These are phyloP conservation scores for Saccharomycopsis capsularis DNA, from an alignment of 805 yeast genomes.

Conservation along the genomic window DNA sequence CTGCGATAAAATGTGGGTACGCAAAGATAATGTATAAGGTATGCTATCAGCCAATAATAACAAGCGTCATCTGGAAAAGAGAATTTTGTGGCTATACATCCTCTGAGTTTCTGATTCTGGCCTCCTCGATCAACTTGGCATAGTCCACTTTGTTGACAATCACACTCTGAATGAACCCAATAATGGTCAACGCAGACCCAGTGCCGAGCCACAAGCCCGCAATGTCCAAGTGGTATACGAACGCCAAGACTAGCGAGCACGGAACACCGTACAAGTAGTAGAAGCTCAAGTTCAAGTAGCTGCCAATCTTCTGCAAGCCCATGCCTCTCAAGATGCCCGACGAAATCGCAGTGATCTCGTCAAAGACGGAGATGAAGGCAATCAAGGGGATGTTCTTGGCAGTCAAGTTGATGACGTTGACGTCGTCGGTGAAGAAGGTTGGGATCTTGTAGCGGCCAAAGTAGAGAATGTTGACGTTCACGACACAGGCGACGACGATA, in stretches of 20 bases:
- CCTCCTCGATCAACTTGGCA: slow-evolving; percentile 14
- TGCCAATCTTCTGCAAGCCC: slow-evolving; percentile 71
- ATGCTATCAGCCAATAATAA: no score
- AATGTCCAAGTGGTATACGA: slow-evolving; percentile 39
- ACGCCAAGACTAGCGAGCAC: slow-evolving; percentile 52
- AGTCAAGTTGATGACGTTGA: slow-evolving; percentile 47
- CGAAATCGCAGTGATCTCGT: slow-evolving; percentile 63
- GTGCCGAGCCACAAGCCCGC: slow-evolving; percentile 71
- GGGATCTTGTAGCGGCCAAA: slow-evolving; percentile 46
- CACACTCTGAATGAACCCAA: slow-evolving; percentile 9
- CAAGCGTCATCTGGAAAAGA: no score
- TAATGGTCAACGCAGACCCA: slow-evolving; percentile 37
- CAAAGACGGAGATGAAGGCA: slow-evolving; percentile 59
- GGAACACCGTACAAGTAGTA: slow-evolving; percentile 72
- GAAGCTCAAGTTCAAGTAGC: slow-evolving; percentile 57
- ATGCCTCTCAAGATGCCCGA: slow-evolving; percentile 71
- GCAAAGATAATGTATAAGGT: no score
- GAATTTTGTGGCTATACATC: no score
- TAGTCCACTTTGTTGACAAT: slow-evolving; percentile 7
- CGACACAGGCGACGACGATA: slow-evolving; percentile 29
- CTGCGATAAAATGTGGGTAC: no score
- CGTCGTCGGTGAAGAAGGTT: slow-evolving; percentile 53
- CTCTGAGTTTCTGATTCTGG: slow-evolving; percentile 10
- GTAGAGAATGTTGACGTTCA: slow-evolving; percentile 41
- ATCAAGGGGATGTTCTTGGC: slow-evolving; percentile 54